Evolutionary conservation across 2,329 filamentous ascomycete species (phyloP).

Genomic region (Apiospora kogelbergensis): DNA sequence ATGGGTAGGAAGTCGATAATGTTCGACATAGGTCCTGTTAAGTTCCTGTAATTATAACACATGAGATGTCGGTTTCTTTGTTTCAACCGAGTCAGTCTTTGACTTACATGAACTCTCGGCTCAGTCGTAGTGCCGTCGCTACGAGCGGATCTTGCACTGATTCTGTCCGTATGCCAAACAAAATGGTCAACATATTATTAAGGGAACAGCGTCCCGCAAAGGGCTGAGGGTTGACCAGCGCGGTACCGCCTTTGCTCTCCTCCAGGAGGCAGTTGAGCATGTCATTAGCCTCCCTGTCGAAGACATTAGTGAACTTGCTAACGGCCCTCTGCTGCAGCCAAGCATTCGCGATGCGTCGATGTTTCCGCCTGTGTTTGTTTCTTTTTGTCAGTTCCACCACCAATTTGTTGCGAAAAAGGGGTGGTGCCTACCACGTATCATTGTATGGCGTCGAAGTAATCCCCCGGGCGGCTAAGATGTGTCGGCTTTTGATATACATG

Average conservation of each 20-base stretch:
- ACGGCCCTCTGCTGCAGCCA: conserved; percentile 14
- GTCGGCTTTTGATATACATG: conserved; percentile 18
- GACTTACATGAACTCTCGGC: conserved; percentile 16
- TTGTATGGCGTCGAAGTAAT: conserved; percentile 16
- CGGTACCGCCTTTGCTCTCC: conserved; percentile 6
- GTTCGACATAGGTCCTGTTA: conserved; percentile 15
- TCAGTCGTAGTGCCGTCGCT: conserved; percentile 9
- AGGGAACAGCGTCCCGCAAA: conserved; percentile 16
- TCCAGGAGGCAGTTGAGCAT: conserved; percentile 12
- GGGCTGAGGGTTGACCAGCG: conserved; percentile 15
- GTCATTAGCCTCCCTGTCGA: conserved; percentile 15
- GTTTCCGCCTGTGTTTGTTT: conserved; percentile 12
- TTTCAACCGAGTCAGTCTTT: background rate
- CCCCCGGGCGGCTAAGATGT: conserved; percentile 14
- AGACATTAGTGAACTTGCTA: conserved; percentile 10
- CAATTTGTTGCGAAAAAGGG: background rate
- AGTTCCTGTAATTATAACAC: conserved; percentile 7
- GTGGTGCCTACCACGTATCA: conserved; percentile 5
- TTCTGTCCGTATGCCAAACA: conserved; percentile 14
- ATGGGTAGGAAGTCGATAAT: conserved; percentile 15
- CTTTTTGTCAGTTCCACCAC: background rate
- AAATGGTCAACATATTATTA: conserved; percentile 17
- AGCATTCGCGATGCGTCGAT: conserved; percentile 13
- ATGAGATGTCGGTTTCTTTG: background rate
- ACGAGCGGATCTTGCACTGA: conserved; percentile 11